Evolutionary conservation across 148 eudicot genomes (phyloP).

Genomic region (Nepenthes gracilis): DNA sequence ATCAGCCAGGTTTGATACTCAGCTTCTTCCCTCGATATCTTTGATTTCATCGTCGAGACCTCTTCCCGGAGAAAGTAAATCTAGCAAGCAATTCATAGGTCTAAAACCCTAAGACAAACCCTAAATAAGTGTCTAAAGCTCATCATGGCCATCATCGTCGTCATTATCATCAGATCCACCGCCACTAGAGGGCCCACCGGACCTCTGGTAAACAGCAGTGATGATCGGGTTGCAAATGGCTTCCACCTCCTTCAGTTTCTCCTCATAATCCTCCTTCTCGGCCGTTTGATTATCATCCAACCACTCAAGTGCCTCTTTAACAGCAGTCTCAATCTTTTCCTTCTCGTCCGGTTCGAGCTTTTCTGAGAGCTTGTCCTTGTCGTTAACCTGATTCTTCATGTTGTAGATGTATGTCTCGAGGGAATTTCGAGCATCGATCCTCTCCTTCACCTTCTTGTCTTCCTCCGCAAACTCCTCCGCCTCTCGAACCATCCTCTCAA

Average conservation of each 20-base stretch:
- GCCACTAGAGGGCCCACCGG: conserved; percentile 33
- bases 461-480: conserved; percentile 55
- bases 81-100: too few species aligned
- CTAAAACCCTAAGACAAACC: background rate
- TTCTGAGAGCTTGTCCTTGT: conserved; percentile 47
- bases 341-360: conserved; percentile 46
- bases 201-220: conserved; percentile 31
- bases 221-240: conserved; percentile 48
- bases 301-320: conserved; percentile 53
- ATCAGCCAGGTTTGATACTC: too few species aligned
- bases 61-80: too few species aligned
- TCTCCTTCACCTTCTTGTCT: conserved; percentile 50
- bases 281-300: conserved; percentile 48
- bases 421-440: conserved; percentile 37
- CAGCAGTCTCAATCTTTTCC: conserved; percentile 43
- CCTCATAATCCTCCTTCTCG: conserved; percentile 57
- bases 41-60: too few species aligned
- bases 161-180: conserved; percentile 13
- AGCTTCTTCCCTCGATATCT: too few species aligned
- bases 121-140: conserved; percentile 15
- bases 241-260: conserved; percentile 50
- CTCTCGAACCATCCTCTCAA: conserved; percentile 46
- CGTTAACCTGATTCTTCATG: conserved; percentile 45
- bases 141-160: conserved; percentile 25
- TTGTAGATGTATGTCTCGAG: conserved; percentile 43